These are phyloP conservation scores for Agrostemma githago DNA, from an alignment of 148 eudicot species.

Conservation along the genomic window DNA sequence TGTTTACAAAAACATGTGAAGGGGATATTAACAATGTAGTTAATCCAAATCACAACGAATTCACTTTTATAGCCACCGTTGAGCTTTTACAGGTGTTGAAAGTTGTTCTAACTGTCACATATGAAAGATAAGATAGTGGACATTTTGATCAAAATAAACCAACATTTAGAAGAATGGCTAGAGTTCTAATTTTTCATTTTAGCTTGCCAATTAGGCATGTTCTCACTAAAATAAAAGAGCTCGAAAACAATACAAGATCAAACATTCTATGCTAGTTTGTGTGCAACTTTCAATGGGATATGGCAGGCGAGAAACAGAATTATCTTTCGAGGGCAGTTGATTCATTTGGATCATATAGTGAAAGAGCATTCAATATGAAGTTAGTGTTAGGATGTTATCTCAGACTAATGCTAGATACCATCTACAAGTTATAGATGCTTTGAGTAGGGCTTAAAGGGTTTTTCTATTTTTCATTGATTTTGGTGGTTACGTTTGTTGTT, in stretches of 20 bases:
- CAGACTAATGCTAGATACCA: too few species aligned
- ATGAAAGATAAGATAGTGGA: neutral
- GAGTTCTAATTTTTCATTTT: neutral
- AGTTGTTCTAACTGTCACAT: neutral
- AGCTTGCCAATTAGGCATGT: neutral
- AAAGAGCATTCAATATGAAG: too few species aligned
- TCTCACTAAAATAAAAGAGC: slow-evolving; percentile 1
- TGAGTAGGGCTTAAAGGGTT: too few species aligned
- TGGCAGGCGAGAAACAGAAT: too few species aligned
- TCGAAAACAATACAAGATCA: neutral
- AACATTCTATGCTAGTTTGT: neutral
- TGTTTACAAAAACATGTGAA: too few species aligned
- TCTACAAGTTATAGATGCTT: too few species aligned
- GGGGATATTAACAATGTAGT: neutral
- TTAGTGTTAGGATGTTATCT: too few species aligned
- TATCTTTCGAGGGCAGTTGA: too few species aligned
- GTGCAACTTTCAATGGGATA: too few species aligned
- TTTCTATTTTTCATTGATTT: too few species aligned
- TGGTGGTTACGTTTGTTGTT: too few species aligned
- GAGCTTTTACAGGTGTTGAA: neutral
- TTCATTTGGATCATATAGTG: too few species aligned
- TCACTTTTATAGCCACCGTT: neutral
- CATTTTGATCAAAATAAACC: neutral
- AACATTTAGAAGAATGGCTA: neutral
- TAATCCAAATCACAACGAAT: neutral